Evolutionary conservation across 2,329 filamentous ascomycete genomes (phyloP), one percentile per base, ranked within the genome.

Genomic region (Eurotiales sp.): DNA sequence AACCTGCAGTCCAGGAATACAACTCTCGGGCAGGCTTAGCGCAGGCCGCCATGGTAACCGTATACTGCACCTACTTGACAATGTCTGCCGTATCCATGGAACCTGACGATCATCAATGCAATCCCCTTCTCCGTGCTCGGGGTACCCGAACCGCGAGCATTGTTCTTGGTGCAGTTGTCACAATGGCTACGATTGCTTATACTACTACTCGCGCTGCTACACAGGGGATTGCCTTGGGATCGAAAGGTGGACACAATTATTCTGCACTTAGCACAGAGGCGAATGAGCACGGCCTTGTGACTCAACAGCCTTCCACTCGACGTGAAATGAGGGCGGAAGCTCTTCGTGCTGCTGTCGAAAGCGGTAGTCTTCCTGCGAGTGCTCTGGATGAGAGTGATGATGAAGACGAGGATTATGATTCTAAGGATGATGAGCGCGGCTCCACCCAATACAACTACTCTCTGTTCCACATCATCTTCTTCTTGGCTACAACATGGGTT

Each of bases 41-140:
- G n/a, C 93, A 99, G 68, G 90, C 91, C 37, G 92, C 93, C 56
- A 96, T 97, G 82, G 93, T 99, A 40, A 90, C 91, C 15, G 83
- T 96, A 53, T 99, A 99, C 78, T 99, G 93, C 81, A 97, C 93
- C 39, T 99, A 99, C 67, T 82, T 99, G 50, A 99, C 93, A 59
- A 90, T 99, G 84, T 96, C 91, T 2, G 93, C 93, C 22, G 93
- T 99, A 1, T 95, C 90, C 50, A 97, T 99, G 93, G 92, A 99
- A 64, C 93, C 93, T 0, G 92, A 97, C 69, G 85, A 96, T 75
- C 86, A 88, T 61, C 81, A 88, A 58, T 99, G 93, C 82, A 99
- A 99, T 71, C 93, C 93, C 8, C 79, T 99, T 27, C 79, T 96
- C 55, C 73, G 83, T 48, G 91, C 90, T 7, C 87, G 88, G 56